Evolutionary conservation across 257 asterid species (phyloP).

Genomic region (Lithospermum erythrorhizon): DNA sequence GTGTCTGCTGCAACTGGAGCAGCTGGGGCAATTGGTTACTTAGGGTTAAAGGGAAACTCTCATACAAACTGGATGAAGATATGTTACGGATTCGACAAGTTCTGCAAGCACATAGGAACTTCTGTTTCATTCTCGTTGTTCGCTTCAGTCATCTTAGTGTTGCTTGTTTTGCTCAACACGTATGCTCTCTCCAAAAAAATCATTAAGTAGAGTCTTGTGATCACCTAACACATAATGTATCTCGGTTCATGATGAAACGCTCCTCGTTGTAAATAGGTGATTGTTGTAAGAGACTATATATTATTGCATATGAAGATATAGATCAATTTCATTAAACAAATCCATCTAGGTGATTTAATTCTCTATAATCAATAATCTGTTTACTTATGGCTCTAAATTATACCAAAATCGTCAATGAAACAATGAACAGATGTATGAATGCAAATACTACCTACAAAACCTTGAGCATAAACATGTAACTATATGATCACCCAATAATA

Average conservation of each 20-base stretch:
- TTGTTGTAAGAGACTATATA: neutral
- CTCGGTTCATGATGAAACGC: no score
- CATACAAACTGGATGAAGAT: constrained; percentile 46
- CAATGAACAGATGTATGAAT: no score
- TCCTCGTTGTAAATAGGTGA: no score
- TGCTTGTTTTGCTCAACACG: constrained; percentile 51
- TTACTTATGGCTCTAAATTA: no score
- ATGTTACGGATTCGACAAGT: constrained; percentile 35
- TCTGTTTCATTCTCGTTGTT: constrained; percentile 47
- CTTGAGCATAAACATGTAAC: no score
- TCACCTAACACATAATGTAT: no score
- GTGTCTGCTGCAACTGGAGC: constrained; percentile 70
- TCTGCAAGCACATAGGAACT: constrained; percentile 57
- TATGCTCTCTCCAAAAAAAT: constrained; percentile 52
- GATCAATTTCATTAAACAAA: no score
- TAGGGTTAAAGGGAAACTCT: constrained; percentile 61
- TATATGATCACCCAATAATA: no score
- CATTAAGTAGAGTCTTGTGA: constrained; percentile 31
- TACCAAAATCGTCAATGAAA: no score
- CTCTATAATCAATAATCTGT: no score
- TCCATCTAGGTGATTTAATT: no score
- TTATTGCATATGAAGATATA: neutral
- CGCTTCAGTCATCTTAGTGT: constrained; percentile 32
- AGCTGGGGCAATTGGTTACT: constrained; percentile 67
- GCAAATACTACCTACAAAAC: no score